Percentiles rank a stretch among this genome's conserved stretches.
Evolutionary conservation across 2,329 filamentous ascomycete genomes (phyloP).

Genomic region (Fusarium nygamai): DNA sequence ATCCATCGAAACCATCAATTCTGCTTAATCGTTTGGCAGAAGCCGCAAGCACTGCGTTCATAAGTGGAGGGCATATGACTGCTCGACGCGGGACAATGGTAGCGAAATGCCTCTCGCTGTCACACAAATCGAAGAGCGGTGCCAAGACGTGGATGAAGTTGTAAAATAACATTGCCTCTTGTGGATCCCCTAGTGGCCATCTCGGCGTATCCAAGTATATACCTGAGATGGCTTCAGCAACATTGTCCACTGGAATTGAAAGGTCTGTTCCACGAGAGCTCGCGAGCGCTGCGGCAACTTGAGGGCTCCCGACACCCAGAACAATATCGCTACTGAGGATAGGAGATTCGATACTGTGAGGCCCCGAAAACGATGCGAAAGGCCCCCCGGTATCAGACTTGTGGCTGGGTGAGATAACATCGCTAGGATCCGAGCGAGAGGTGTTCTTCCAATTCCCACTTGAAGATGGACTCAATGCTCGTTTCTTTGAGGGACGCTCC

Average conservation of each 20-base stretch:
- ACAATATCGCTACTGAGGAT: background rate
- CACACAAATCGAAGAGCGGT: constrained; percentile 44
- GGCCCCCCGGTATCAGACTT: constrained; percentile 11
- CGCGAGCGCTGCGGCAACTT: constrained; percentile 9
- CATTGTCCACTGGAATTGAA: constrained; percentile 17
- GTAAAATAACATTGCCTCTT: constrained; percentile 44
- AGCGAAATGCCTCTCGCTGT: constrained; percentile 43
- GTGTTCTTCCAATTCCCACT: constrained; percentile 19
- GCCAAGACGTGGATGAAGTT: constrained; percentile 42
- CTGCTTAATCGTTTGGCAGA: constrained; percentile 42
- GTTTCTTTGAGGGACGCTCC: constrained; percentile 33
- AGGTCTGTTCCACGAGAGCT: constrained; percentile 9
- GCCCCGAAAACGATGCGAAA: constrained; percentile 14
- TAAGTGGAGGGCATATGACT: constrained; percentile 40
- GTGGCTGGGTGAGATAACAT: constrained; percentile 26
- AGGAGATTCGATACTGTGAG: constrained; percentile 14
- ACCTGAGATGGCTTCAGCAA: constrained; percentile 34
- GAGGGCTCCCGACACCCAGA: constrained; percentile 11
- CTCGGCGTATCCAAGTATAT: constrained; percentile 36
- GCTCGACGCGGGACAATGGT: constrained; percentile 44
- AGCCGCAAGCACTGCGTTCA: constrained; percentile 44
- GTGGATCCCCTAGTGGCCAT: constrained; percentile 38
- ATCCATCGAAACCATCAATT: constrained; percentile 32
- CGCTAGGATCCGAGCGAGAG: constrained; percentile 18
- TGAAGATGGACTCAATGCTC: constrained; percentile 35